Evolutionary conservation across 1,284 basidiomycete species (phyloP).

Genomic region (Rhodotorula sp.): DNA sequence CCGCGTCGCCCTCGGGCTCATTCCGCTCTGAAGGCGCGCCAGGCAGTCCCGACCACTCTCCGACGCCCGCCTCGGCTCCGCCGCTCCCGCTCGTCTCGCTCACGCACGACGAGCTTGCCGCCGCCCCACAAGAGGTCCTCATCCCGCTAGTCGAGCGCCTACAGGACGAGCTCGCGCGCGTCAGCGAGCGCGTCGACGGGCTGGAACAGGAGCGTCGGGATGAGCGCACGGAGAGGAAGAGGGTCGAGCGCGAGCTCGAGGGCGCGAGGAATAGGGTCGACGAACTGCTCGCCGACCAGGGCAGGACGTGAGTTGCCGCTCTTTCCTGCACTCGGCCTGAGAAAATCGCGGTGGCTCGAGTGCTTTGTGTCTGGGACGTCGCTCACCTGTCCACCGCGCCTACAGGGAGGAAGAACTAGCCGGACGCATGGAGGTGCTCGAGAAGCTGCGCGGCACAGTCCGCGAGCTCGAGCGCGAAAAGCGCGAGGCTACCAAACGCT

Average conservation of each 20-base stretch:
- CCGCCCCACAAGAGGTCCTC: slow-evolving; percentile 10
- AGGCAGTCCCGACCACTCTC: background rate
- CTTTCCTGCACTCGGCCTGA: background rate
- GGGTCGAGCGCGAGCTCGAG: slow-evolving; percentile 3
- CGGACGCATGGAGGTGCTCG: slow-evolving; percentile 38
- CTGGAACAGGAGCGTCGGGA: background rate
- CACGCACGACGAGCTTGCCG: slow-evolving; percentile 6
- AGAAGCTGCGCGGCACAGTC: slow-evolving; percentile 33
- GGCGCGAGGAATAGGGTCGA: slow-evolving; percentile 5
- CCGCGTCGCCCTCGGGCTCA: background rate
- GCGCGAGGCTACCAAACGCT: slow-evolving; percentile 40
- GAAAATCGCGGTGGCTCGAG: too few relatives aligned
- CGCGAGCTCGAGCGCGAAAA: slow-evolving; percentile 41
- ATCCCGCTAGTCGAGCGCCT: slow-evolving; percentile 7
- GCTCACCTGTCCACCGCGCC: background rate
- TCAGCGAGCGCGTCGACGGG: background rate
- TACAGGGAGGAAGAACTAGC: slow-evolving; percentile 42
- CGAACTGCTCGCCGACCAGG: slow-evolving; percentile 28
- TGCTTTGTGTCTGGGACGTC: too few relatives aligned
- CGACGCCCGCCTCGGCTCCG: background rate
- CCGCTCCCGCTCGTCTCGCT: background rate
- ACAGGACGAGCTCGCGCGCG: background rate
- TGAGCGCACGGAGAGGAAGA: background rate
- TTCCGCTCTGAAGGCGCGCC: background rate
- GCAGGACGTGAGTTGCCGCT: slow-evolving; percentile 12